Conservation (phyloP, 1,139 yeast genomes). For the Suhomyces maxii region DNA sequence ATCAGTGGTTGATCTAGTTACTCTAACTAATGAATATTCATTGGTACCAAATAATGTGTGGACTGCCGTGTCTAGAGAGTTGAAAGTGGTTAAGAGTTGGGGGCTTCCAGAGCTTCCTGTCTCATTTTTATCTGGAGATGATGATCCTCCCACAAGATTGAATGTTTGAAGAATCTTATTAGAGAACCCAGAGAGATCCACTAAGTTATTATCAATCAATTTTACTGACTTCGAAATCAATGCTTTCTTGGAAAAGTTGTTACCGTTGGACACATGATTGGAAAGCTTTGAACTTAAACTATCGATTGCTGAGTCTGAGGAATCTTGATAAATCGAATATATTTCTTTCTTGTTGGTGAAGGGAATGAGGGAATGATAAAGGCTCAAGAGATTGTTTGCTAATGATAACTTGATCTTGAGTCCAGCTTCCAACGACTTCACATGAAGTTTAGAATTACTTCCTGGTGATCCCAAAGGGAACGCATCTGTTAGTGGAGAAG, state of each 20-base stretch:
- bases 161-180: conserved; percentile 37
- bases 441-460: conserved; percentile 39
- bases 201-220: conserved; percentile 39
- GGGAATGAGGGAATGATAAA: conserved; percentile 48
- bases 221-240: conserved; percentile 27
- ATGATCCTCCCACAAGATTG: conserved; percentile 14
- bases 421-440: conserved; percentile 55
- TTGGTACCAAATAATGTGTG: conserved; percentile 39
- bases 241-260: conserved; percentile 15
- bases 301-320: conserved; percentile 1
- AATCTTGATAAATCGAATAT: conserved; percentile 10
- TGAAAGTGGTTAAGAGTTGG: conserved; percentile 35
- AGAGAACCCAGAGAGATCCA: conserved; percentile 25
- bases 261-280: conserved; percentile 3
- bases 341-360: conserved; percentile 23
- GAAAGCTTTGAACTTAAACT: not conserved
- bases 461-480: not conserved
- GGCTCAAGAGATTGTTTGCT: conserved; percentile 42
- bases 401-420: conserved; percentile 49
- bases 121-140: conserved; percentile 1
- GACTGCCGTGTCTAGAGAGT: conserved; percentile 49
- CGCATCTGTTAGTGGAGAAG: not conserved
- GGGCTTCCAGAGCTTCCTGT: not conserved
- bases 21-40: conserved; percentile 48
- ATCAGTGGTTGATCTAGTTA: conserved; percentile 55